These are phyloP conservation scores for Xylogone sp. DNA, from an alignment of 2,329 filamentous ascomycete genomes.

Conservation along the genomic window DNA sequence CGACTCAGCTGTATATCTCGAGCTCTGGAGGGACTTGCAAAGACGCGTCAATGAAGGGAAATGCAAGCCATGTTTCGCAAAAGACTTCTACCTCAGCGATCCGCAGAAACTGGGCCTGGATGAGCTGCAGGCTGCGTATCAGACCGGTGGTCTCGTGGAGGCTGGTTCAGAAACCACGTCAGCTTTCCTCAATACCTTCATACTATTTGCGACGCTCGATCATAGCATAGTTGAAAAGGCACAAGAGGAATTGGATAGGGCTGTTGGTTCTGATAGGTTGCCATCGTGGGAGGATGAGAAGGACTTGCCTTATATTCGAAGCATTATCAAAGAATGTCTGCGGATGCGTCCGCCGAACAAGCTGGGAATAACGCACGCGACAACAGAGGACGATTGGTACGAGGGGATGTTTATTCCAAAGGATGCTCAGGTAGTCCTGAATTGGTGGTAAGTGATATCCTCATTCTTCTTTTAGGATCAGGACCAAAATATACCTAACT, in stretches of 20 bases:
- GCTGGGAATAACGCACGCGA: slow-evolving; percentile 25
- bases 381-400: slow-evolving; percentile 27
- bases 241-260: slow-evolving; percentile 35
- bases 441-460: slow-evolving; percentile 27
- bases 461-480: too few relatives aligned
- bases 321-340: slow-evolving; percentile 37
- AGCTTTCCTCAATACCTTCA: slow-evolving; percentile 26
- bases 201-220: slow-evolving; percentile 34
- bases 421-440: slow-evolving; percentile 33
- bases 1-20: slow-evolving; percentile 18
- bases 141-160: slow-evolving; percentile 41
- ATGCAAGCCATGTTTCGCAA: slow-evolving; percentile 38
- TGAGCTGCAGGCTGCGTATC: slow-evolving; percentile 39
- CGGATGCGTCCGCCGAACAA: slow-evolving; percentile 35
- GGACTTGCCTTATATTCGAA: slow-evolving; percentile 36
- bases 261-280: slow-evolving; percentile 31
- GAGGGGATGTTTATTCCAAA: slow-evolving; percentile 35
- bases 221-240: slow-evolving; percentile 32
- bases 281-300: slow-evolving; percentile 32
- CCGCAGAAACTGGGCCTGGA: slow-evolving; percentile 36
- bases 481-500: not conserved
- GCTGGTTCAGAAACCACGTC: slow-evolving; percentile 30
- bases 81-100: slow-evolving; percentile 35
- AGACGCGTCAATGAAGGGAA: slow-evolving; percentile 24
- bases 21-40: slow-evolving; percentile 37